Evolutionary conservation across 129 eudicot genomes (phyloP), one percentile per base, ranked within the genome.

Genomic region (Artemisia argyi): DNA sequence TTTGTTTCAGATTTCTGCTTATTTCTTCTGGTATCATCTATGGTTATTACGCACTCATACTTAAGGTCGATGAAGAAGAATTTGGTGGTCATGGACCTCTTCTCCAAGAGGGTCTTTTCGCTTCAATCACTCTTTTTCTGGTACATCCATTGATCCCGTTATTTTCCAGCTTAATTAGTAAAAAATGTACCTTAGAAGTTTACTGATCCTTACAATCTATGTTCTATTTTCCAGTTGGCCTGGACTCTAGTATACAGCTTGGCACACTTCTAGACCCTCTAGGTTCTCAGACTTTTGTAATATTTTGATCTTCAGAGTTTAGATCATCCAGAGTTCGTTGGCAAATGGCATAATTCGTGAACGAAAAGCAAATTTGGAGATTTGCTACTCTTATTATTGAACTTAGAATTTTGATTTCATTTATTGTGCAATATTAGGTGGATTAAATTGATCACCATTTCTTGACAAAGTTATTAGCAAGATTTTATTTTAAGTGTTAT

Each of bases 231-330:
- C 65, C 98, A 94, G 98, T 89, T 94, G 66, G 82, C 96, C 6
- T 94, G 98, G 98, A 94, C 89, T 75, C 84, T 94, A 57, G 91
- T 94, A 68, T 94, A 94, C 89, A 94, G 98, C 79, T 88, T 94
- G 93, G 89, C 86, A 51, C 98, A 94, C 84, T 93, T 89, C 57
- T 93, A 79, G 88, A 50, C 46, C 3, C 20, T 11, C 50, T 35
- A 39, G 68, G 24, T 63, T 63, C 14, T 63, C 14, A 0, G 19
- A 15, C 11, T 62, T 58, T 51, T 74, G 68, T 42, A 28, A 35
- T 72, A 64, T 28, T 53, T 47, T 19, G 17, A 17, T 61, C 47
- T 72, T 62, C 57, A 17, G 68, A 60, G 42, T 71, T 48, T 67
- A 63, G 39, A 75, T 71, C 54, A 48, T 60, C 30, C 30, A 28